A percentile compares a stretch with the other conserved stretches of the same genome.
These are phyloP conservation scores for Trichoderma sp. DNA, from an alignment of 2,329 filamentous ascomycete species.

Conservation along the genomic window DNA sequence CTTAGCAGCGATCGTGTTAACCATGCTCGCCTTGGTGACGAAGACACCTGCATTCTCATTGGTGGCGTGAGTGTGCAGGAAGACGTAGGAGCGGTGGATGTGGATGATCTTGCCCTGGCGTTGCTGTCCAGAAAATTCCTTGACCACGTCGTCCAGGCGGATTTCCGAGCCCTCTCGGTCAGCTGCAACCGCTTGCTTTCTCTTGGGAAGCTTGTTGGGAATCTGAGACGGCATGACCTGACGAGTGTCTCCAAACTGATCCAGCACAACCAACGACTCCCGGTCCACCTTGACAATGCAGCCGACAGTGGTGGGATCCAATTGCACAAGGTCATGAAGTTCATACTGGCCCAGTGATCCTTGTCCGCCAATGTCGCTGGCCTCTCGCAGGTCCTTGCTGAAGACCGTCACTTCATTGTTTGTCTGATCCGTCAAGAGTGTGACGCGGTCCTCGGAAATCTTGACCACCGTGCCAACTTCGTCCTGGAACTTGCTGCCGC, in stretches of 20 bases:
- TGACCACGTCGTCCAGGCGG: constrained; percentile 84
- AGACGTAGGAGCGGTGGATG: constrained; percentile 89
- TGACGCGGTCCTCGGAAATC: constrained; percentile 88
- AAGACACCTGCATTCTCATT: constrained; percentile 88
- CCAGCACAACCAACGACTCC: constrained; percentile 83
- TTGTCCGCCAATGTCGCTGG: constrained; percentile 84
- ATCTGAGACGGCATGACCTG: constrained; percentile 88
- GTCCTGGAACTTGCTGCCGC: constrained; percentile 88
- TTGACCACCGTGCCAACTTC: constrained; percentile 97
- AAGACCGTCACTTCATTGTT: constrained; percentile 96
- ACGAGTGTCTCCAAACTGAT: constrained; percentile 81
- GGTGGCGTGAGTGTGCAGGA: constrained; percentile 78
- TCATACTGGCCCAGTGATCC: constrained; percentile 84
- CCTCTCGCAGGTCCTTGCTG: constrained; percentile 92
- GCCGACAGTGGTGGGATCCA: constrained; percentile 87
- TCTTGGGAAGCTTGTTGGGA: constrained; percentile 78
- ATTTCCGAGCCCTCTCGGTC: constrained; percentile 94
- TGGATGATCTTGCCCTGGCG: constrained; percentile 87
- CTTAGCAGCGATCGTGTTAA: constrained; percentile 90
- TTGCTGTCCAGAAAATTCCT: constrained; percentile 81
- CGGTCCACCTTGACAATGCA: constrained; percentile 94
- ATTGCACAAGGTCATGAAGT: constrained; percentile 88
- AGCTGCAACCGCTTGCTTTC: constrained; percentile 82
- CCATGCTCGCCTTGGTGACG: constrained; percentile 78
- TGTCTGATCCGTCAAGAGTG: constrained; percentile 86